A percentile compares a stretch with the other conserved stretches of the same genome.
phyloP scores from a whole-genome alignment of 2,329 filamentous ascomycete species.

The Elsinoe necatrix region DNA sequence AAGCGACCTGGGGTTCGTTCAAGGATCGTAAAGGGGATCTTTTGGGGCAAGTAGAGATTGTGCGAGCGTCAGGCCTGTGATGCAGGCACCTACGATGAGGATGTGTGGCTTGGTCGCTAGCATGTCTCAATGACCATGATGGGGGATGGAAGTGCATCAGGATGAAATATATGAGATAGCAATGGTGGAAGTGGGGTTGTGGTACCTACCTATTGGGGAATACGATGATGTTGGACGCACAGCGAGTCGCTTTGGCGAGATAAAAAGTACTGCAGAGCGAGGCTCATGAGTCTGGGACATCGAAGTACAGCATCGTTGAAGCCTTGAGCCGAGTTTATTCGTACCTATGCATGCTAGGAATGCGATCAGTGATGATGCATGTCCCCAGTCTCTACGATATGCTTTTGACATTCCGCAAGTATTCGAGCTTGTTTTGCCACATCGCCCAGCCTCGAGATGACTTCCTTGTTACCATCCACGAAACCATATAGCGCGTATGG shows the following conservation, averaged over 20 bases:
- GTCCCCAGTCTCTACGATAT: conserved; percentile 34
- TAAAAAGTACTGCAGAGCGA: no score
- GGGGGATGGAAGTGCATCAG: no score
- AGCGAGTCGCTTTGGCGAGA: no score
- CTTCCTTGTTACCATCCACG: conserved; percentile 70
- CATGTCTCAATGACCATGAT: no score
- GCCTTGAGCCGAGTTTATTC: no score
- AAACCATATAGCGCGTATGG: conserved; percentile 84
- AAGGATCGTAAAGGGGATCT: conserved; percentile 20
- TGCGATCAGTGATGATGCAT: conserved; percentile 1
- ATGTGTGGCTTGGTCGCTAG: conserved; percentile 15
- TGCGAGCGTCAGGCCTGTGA: conserved; percentile 23
- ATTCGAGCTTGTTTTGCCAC: conserved; percentile 47
- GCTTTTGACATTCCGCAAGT: conserved; percentile 28
- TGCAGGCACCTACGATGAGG: conserved; percentile 24
- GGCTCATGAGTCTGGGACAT: no score
- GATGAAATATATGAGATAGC: background rate
- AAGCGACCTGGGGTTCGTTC: background rate
- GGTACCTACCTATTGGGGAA: no score
- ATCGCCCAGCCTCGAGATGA: conserved; percentile 67
- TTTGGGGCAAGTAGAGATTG: conserved; percentile 22
- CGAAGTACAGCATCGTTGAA: no score
- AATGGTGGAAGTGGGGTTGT: background rate
- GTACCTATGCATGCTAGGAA: no score
- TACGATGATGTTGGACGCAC: no score